Percentiles rank a stretch among this genome's conserved stretches.
Conservation (phyloP, 257 asterid species). For the Nicotiana undulata region DNA sequence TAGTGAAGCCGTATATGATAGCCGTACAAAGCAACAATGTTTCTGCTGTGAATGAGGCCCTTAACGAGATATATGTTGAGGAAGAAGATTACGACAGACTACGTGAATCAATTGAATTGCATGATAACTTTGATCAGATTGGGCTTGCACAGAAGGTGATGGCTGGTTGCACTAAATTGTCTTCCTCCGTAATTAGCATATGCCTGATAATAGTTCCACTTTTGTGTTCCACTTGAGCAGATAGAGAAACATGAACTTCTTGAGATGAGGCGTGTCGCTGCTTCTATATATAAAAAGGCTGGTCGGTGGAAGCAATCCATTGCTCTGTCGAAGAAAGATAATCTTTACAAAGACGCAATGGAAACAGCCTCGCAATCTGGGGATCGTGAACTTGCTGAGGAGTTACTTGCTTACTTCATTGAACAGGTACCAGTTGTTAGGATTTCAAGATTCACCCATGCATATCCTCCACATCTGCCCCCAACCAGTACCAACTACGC, state of each 20-base stretch:
- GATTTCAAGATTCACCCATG: not conserved
- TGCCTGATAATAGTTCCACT: not conserved
- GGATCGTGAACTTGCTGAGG: constrained; percentile 99
- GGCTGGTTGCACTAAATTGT: constrained; percentile 9
- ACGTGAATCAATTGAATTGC: constrained; percentile 88
- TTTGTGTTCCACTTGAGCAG: constrained; percentile 33
- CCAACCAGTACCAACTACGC: not conserved
- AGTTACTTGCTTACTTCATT: constrained; percentile 91
- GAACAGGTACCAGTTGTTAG: constrained; percentile 54
- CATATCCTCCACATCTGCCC: not conserved
- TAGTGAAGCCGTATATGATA: constrained; percentile 95
- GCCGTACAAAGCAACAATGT: constrained; percentile 98
- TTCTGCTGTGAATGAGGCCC: constrained; percentile 96
- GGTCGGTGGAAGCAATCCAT: constrained; percentile 99
- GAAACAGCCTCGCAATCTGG: constrained; percentile 99
- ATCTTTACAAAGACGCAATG: constrained; percentile 98
- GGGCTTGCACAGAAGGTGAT: constrained; percentile 98
- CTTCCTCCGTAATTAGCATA: not conserved
- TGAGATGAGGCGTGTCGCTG: constrained; percentile 99
- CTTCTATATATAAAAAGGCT: constrained; percentile 97
- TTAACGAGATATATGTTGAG: constrained; percentile 85
- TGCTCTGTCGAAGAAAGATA: constrained; percentile 96
- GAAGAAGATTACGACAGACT: constrained; percentile 97
- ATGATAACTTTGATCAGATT: constrained; percentile 95
- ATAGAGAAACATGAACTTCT: constrained; percentile 98